Base-by-base conservation (phyloP, 768 basidiomycete species). In the Amanita fuliginea region DNA sequence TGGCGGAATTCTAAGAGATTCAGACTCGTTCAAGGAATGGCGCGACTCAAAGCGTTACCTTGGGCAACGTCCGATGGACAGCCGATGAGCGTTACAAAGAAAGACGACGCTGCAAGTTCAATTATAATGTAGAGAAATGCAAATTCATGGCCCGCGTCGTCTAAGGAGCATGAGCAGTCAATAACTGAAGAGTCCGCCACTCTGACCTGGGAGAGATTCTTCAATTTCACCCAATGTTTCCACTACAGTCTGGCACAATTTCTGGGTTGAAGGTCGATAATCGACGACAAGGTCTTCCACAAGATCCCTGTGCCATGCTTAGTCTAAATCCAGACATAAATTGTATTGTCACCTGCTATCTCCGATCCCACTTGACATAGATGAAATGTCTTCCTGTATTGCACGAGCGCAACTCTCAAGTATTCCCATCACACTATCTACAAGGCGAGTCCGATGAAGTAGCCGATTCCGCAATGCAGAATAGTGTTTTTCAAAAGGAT, bases 401-500 rank as follows among this genome's bases (percentile, higher is more conserved):
- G 68, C 64, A 39, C 67, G 58, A 11, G 83, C 80, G 55, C 77
- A 76, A 28, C 65, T 69, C 54, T 92, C 88, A 9, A 89, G 64
- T 2, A 66, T 69, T 6, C 61, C 63, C 51, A 91, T 60, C 10
- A 84, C 71, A 18, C 70, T 65, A 51, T 87, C 73, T 22, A 90
- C 63, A 37, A 78, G 62, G 1, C 77, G 69, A 9, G 83, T 83
- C 34, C 86, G 77, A 16, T 81, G 79, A 18, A 72, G 56, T n/a
- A 90, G 65, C 53, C 83, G 84, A 39, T 74, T 74, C 49, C 72
- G 78, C 32, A 92, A 59, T 3, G 74, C 63, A n/a, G 64, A 55
- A 54, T 76, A 78, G 58, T 86, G 89, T 56, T 71, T 76, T 37
- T 74, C 72, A 57, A 89, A 81, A 1, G 77, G 67, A 14, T 66